Conservation (phyloP, 2,329 filamentous ascomycete genomes). For the Calonectria pseudoreteaudii region DNA sequence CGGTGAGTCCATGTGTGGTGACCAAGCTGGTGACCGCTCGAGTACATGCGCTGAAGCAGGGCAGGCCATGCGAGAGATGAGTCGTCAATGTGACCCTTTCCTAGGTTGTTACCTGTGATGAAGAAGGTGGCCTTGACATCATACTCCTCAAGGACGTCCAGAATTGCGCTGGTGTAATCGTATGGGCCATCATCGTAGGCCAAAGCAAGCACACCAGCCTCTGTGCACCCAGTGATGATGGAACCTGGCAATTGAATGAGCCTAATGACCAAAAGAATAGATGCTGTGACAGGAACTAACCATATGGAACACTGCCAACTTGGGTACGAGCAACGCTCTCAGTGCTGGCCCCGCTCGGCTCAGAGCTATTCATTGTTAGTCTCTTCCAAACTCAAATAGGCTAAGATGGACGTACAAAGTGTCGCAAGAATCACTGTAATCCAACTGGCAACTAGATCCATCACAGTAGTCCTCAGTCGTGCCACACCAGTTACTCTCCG, state of each 20-base stretch:
- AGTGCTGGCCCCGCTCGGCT: constrained; percentile 48
- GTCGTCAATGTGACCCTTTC: constrained; percentile 55
- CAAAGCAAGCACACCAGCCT: constrained; percentile 52
- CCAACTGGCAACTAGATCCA: constrained; percentile 53
- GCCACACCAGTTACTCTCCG: constrained; percentile 52
- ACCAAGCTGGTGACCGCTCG: constrained; percentile 57
- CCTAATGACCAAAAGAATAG: neutral
- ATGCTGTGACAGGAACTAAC: constrained; percentile 36
- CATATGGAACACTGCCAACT: constrained; percentile 52
- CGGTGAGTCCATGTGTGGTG: constrained; percentile 59
- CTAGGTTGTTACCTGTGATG: constrained; percentile 53
- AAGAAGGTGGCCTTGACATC: constrained; percentile 55
- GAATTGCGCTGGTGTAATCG: constrained; percentile 52
- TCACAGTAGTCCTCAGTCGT: constrained; percentile 49
- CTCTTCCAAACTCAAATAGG: too few relatives aligned
- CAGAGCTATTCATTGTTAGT: constrained; percentile 41
- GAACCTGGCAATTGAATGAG: neutral
- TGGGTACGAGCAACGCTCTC: constrained; percentile 45
- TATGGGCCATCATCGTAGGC: constrained; percentile 62
- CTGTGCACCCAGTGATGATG: constrained; percentile 48
- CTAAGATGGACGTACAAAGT: constrained; percentile 49
- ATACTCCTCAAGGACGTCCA: constrained; percentile 49
- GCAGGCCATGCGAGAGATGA: constrained; percentile 45
- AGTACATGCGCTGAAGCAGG: constrained; percentile 53
- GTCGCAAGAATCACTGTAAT: constrained; percentile 54